phyloP scores from a whole-genome alignment of 805 yeast species.

The Saccharomycopsis capsularis region DNA sequence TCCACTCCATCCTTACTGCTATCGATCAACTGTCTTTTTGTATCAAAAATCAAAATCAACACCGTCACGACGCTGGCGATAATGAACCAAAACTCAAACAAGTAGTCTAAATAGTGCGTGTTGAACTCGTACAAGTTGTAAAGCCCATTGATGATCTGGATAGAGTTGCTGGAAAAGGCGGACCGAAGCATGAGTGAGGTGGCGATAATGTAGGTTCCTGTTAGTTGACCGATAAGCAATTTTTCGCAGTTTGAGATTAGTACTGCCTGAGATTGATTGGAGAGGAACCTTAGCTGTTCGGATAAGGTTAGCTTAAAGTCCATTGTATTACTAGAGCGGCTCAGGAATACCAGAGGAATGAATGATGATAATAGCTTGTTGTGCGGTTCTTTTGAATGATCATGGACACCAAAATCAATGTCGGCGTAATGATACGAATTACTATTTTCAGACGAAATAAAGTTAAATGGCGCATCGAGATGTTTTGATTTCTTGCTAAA shows the following conservation, averaged over 20 bases:
- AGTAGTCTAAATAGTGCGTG: conserved; percentile 14
- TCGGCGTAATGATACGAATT: too few relatives aligned
- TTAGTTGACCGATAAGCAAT: conserved; percentile 10
- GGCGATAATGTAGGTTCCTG: conserved; percentile 14
- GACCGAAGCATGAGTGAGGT: conserved; percentile 18
- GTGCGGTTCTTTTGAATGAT: too few relatives aligned
- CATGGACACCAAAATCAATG: too few relatives aligned
- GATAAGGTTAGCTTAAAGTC: background rate
- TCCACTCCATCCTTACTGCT: too few relatives aligned
- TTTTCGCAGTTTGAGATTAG: conserved; percentile 11
- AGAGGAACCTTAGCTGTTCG: background rate
- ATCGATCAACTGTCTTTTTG: too few relatives aligned
- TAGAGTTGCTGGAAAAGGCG: conserved; percentile 10
- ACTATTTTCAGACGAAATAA: too few relatives aligned
- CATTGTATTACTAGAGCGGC: too few relatives aligned
- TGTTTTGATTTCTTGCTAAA: too few relatives aligned
- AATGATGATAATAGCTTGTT: too few relatives aligned
- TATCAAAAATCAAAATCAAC: background rate
- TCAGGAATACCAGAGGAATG: too few relatives aligned
- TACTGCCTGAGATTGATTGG: conserved; percentile 1
- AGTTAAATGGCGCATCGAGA: too few relatives aligned
- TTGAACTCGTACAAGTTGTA: conserved; percentile 6
- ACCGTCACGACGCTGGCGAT: conserved; percentile 7
- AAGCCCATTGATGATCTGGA: conserved; percentile 9
- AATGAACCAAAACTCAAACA: conserved; percentile 17